Evolutionary conservation across 1,284 basidiomycete genomes (phyloP), one percentile per base, ranked within the genome.

Genomic region (Fistulinella staudtii): DNA sequence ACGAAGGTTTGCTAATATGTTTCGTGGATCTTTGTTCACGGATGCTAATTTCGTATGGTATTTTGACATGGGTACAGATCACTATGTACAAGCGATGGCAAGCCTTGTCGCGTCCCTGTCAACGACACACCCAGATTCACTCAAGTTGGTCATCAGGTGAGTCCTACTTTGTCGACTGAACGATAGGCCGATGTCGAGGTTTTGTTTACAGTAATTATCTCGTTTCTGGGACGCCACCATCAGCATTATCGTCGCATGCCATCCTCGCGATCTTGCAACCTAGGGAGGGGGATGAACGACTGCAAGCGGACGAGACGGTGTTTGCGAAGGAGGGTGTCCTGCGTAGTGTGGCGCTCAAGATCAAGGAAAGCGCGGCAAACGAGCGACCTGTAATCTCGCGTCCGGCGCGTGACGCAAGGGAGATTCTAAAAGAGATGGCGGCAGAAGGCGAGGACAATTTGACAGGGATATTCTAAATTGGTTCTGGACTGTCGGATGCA

Each of bases 381-480:
- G 89, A 93, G 44, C 79, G 78, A 31, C 81, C 87, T 3, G 73
- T 76, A n/a, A 81, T 94, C 38, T 76, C 88, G 13, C 74, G 92
- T 39, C 91, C 91, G 0, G 89, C 91, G 10, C 73, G 93, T 37
- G 92, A 96, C 58, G 83, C 91, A 4, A 76, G 82, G 53, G 93
- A 96, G 40, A 52, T 88, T 33, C 64, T 97, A 39, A 85, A 73
- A 56, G 67, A 61, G 29, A 56, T 69, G 44, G 66, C 39, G 1
- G 33, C 21, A 4, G 46, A 50, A 1, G 58, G 59, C 1, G 58
- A 59, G 28, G 60, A 63, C 2, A 53, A 52, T 27, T 42, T 64
- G 40, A 38, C 33, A 15, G 61, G 63, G n/a, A 38, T 64, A 36
- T 61, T 61, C 18, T 63, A 41, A 60, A 36, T 8, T 11, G 24